Evolutionary conservation across 768 basidiomycete genomes (phyloP).

Genomic region (Suillus luteus): DNA sequence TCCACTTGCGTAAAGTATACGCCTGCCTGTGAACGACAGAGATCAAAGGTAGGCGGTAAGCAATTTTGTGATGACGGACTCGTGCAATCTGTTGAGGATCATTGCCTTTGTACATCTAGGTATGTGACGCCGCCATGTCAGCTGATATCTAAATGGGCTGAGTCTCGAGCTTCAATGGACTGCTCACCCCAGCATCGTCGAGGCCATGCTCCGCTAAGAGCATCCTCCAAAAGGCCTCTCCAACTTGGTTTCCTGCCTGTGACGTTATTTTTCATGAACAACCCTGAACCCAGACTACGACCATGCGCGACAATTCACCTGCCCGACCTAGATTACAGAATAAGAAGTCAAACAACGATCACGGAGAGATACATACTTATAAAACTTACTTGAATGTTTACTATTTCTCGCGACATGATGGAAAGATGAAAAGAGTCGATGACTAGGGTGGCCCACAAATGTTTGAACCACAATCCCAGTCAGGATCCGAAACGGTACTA

Average conservation of each 20-base stretch:
- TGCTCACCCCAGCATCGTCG: slow-evolving; percentile 62
- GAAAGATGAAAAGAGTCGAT: slow-evolving; percentile 20
- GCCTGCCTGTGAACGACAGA: slow-evolving; percentile 50
- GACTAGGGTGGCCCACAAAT: slow-evolving; percentile 7
- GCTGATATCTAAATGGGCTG: slow-evolving; percentile 13
- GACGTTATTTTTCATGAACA: slow-evolving; percentile 16
- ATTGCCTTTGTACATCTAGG: slow-evolving; percentile 66
- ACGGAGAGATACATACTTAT: slow-evolving; percentile 4
- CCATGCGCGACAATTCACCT: slow-evolving; percentile 43
- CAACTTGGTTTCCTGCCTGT: slow-evolving; percentile 76
- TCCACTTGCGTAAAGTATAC: slow-evolving; percentile 83
- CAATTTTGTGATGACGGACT: slow-evolving; percentile 43
- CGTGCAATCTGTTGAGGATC: slow-evolving; percentile 76
- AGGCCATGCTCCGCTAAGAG: slow-evolving; percentile 87
- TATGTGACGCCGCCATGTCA: slow-evolving; percentile 16
- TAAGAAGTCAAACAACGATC: slow-evolving; percentile 6
- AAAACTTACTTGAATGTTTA: slow-evolving; percentile 70
- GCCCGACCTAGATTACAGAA: slow-evolving; percentile 55
- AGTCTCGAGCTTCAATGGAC: slow-evolving; percentile 12
- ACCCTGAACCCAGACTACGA: not conserved
- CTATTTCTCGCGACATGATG: slow-evolving; percentile 75
- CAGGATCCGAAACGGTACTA: not conserved
- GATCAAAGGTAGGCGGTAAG: slow-evolving; percentile 4
- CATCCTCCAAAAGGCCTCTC: slow-evolving; percentile 88
- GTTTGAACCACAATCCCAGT: slow-evolving; percentile 10